A percentile compares a stretch with the other conserved stretches of the same genome.
Conservation (phyloP, 192 early-diverging fungal species). For the Backusella tuberculispora region DNA sequence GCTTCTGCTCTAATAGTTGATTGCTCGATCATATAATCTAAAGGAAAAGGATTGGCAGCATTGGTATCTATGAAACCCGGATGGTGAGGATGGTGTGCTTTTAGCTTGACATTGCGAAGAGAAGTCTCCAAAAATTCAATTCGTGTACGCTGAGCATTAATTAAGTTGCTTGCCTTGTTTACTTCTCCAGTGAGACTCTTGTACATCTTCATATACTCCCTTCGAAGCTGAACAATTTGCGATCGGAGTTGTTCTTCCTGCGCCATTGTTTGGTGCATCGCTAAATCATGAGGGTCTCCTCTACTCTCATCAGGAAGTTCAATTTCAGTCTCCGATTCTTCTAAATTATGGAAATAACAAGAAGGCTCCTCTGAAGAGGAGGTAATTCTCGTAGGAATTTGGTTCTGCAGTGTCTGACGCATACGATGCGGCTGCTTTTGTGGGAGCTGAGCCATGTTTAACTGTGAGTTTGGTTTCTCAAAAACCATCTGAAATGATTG, state of each 20-base stretch:
- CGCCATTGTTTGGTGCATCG: slow-evolving; percentile 18
- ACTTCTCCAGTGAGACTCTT: slow-evolving; percentile 14
- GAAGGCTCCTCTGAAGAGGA: not conserved
- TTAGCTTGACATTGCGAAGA: slow-evolving; percentile 10
- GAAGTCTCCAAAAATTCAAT: slow-evolving; percentile 17
- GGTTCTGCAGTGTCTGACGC: not conserved
- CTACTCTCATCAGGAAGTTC: not conserved
- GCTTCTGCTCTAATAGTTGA: not conserved
- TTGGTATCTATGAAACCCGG: slow-evolving; percentile 12
- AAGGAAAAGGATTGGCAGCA: not conserved
- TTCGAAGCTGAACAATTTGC: slow-evolving; percentile 4
- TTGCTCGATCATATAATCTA: slow-evolving; percentile 14
- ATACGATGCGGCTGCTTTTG: not conserved
- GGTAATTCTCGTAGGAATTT: not conserved
- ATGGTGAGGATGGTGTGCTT: not conserved
- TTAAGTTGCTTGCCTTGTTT: slow-evolving; percentile 15
- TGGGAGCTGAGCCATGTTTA: slow-evolving; percentile 12
- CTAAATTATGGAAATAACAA: not conserved
- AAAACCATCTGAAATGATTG: slow-evolving; percentile 14
- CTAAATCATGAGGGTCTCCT: slow-evolving; percentile 19
- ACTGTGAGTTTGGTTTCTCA: not conserved
- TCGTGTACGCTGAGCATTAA: slow-evolving; percentile 14
- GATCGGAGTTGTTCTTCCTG: slow-evolving; percentile 25
- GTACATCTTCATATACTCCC: slow-evolving; percentile 16
- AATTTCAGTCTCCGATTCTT: slow-evolving; percentile 14